Conservation (phyloP, 352 stramenopile genomes). For the Phytophthora ramorum region DNA sequence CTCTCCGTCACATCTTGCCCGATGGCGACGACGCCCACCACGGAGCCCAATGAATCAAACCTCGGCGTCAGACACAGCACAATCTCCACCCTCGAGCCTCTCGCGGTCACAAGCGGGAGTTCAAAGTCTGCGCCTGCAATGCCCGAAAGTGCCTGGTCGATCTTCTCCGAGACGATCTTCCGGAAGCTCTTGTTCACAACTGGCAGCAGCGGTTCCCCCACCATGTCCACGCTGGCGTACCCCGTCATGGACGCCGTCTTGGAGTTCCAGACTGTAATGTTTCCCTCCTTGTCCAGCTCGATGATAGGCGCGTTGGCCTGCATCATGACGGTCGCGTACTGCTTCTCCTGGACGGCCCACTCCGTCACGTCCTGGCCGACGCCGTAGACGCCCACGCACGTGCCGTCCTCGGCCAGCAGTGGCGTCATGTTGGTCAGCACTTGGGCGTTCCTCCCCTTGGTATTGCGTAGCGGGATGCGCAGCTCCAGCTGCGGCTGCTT, state of each 20-base stretch:
- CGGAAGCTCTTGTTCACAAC: constrained; percentile 59
- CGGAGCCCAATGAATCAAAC: constrained; percentile 47
- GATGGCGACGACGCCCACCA: constrained; percentile 66
- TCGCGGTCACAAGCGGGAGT: constrained; percentile 55
- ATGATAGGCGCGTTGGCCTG: constrained; percentile 83
- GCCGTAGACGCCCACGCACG: constrained; percentile 60
- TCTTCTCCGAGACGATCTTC: constrained; percentile 56
- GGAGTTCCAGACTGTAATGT: constrained; percentile 76
- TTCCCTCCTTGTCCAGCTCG: constrained; percentile 75
- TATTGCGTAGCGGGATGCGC: constrained; percentile 56
- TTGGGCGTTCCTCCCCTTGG: constrained; percentile 49
- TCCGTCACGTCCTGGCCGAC: constrained; percentile 69
- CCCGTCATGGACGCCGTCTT: constrained; percentile 67
- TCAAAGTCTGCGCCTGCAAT: constrained; percentile 64
- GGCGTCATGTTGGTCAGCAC: constrained; percentile 66
- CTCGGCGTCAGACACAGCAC: constrained; percentile 61
- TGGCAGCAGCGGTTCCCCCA: constrained; percentile 55
- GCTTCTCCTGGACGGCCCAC: constrained; percentile 57
- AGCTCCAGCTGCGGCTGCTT: constrained; percentile 56
- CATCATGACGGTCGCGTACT: constrained; percentile 79
- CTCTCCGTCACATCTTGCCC: constrained; percentile 70
- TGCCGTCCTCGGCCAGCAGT: constrained; percentile 46
- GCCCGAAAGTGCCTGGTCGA: constrained; percentile 53
- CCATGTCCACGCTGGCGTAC: constrained; percentile 54
- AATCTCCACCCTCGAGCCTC: constrained; percentile 60